Evolutionary conservation across 495 filamentous ascomycete species (phyloP).

Genomic region (Cercophora sp.): DNA sequence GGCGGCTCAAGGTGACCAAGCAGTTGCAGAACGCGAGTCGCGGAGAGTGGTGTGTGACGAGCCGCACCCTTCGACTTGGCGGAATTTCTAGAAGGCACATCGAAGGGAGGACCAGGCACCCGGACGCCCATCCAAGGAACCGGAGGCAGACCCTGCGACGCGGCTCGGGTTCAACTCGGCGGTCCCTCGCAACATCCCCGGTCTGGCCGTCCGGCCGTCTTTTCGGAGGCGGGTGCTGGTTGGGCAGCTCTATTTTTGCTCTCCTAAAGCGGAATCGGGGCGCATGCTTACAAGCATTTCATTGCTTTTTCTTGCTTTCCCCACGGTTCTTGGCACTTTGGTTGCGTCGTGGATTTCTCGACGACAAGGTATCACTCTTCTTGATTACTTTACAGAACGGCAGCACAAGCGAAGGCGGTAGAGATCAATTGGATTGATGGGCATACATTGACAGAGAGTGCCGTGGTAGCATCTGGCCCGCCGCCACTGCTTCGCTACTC

Average conservation of each 20-base stretch:
- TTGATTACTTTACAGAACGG: no score
- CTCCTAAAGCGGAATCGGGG: conserved; percentile 2
- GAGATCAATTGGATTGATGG: no score
- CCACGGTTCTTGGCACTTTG: not conserved
- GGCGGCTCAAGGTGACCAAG: conserved; percentile 1
- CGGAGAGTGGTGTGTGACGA: not conserved
- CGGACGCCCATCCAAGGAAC: not conserved
- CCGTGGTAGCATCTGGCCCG: not conserved
- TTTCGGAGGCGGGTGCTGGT: not conserved
- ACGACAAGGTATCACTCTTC: not conserved
- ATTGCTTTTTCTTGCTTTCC: no score
- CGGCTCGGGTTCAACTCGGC: conserved; percentile 14
- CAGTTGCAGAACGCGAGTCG: not conserved
- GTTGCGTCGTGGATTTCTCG: not conserved
- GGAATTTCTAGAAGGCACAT: conserved; percentile 2
- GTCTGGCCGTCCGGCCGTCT: not conserved
- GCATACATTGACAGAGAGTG: no score
- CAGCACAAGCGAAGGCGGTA: no score
- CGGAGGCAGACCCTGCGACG: conserved; percentile 1
- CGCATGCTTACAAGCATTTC: conserved; percentile 13
- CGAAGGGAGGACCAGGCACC: not conserved
- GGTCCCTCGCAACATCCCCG: not conserved
- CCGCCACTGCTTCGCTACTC: not conserved
- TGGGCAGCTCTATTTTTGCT: not conserved
- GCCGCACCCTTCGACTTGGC: not conserved